Conservation (phyloP, 306 rosid species). For the Vicia sativa region DNA sequence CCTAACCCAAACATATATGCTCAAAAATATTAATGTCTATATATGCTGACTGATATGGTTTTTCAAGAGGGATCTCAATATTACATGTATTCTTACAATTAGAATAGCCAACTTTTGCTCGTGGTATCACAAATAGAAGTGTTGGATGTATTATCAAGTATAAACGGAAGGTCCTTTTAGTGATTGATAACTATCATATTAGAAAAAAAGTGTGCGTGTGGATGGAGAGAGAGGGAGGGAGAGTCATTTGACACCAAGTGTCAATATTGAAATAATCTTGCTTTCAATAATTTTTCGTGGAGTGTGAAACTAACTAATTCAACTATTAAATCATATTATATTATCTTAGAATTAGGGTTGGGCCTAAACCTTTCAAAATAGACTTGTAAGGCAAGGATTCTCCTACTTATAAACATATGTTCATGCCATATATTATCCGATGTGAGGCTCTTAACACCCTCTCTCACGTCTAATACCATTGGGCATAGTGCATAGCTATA, state of each 20-base stretch:
- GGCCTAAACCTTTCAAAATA: too few species aligned
- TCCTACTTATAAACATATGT: too few species aligned
- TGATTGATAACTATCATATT: neutral
- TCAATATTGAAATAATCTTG: neutral
- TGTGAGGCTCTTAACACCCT: too few species aligned
- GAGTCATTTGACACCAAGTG: neutral
- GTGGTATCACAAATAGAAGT: neutral
- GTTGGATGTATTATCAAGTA: neutral
- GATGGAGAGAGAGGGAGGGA: neutral
- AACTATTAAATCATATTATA: neutral
- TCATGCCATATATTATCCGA: too few species aligned
- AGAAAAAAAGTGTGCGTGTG: neutral
- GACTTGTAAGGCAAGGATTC: too few species aligned
- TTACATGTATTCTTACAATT: neutral
- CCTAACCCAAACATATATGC: neutral
- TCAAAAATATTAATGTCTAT: constrained; percentile 12
- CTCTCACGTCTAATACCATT: too few species aligned
- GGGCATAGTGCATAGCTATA: too few species aligned
- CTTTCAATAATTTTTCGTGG: neutral
- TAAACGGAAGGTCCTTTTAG: neutral
- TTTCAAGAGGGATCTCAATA: constrained; percentile 22
- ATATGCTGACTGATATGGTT: neutral
- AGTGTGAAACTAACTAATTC: neutral
- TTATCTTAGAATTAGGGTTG: neutral
- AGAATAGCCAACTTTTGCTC: constrained; percentile 7